These are phyloP conservation scores for Neonectria neomacrospora DNA, from an alignment of 2,329 filamentous ascomycete species.

Conservation along the genomic window DNA sequence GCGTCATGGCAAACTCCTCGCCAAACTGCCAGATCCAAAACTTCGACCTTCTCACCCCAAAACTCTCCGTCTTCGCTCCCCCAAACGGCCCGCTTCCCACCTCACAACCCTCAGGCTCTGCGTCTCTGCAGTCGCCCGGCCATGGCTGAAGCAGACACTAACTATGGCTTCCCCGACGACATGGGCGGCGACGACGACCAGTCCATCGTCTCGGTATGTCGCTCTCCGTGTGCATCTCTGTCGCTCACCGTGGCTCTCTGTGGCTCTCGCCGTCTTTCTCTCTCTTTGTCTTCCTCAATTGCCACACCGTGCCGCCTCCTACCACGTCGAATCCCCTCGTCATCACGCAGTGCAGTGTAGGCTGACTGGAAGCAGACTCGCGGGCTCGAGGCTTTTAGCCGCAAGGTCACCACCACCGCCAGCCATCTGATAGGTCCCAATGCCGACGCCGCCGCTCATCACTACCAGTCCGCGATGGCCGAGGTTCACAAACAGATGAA, in stretches of 20 bases:
- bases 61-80: conserved; percentile 19
- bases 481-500: conserved; percentile 91
- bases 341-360: conserved; percentile 33
- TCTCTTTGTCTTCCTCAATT: conserved; percentile 24
- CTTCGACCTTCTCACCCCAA: conserved; percentile 36
- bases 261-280: not conserved
- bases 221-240: conserved; percentile 18
- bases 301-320: conserved; percentile 11
- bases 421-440: conserved; percentile 84
- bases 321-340: conserved; percentile 1
- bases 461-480: conserved; percentile 88
- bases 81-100: conserved; percentile 34
- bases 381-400: conserved; percentile 89
- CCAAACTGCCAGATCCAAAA: conserved; percentile 42
- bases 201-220: conserved; percentile 57
- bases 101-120: conserved; percentile 38
- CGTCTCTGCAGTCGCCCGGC: conserved; percentile 44
- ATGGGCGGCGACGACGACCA: conserved; percentile 59
- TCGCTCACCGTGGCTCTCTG: conserved; percentile 22
- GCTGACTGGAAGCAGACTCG: conserved; percentile 69
- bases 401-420: conserved; percentile 94
- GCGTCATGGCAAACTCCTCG: conserved; percentile 45
- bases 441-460: conserved; percentile 62
- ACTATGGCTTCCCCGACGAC: conserved; percentile 60
- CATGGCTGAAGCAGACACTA: conserved; percentile 57